Percentiles rank a stretch among this genome's conserved stretches.
phyloP scores from a whole-genome alignment of 1,139 yeast genomes.

The Yamadazyma taylorii region DNA sequence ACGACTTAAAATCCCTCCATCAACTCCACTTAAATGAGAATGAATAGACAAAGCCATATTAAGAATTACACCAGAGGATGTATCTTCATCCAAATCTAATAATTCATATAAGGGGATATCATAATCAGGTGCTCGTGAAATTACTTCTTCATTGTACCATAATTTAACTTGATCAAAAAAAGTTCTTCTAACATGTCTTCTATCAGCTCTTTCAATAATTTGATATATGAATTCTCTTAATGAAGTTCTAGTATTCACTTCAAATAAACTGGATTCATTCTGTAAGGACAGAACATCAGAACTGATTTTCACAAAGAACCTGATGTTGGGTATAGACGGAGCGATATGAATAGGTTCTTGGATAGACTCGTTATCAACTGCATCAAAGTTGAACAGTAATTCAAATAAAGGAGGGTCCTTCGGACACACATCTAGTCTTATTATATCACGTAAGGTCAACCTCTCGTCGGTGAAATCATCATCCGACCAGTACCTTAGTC shows the following conservation, averaged over 20 bases:
- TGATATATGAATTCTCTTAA: conserved; percentile 23
- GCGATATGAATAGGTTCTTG: not conserved
- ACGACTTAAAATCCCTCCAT: conserved; percentile 29
- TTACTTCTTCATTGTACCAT: conserved; percentile 13
- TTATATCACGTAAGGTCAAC: conserved; percentile 17
- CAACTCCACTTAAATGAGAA: conserved; percentile 19
- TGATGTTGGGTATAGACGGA: not conserved
- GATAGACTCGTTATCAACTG: not conserved
- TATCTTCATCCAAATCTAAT: conserved; percentile 15
- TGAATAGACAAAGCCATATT: conserved; percentile 15
- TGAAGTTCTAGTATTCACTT: conserved; percentile 22
- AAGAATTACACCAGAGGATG: conserved; percentile 15
- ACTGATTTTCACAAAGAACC: conserved; percentile 16
- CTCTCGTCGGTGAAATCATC: conserved; percentile 16
- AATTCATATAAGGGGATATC: conserved; percentile 15
- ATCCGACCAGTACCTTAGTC: conserved; percentile 14
- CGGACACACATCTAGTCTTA: conserved; percentile 34
- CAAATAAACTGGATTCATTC: conserved; percentile 24
- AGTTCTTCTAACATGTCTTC: conserved; percentile 26
- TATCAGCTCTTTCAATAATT: conserved; percentile 26
- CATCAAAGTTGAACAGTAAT: conserved; percentile 11
- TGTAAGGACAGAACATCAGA: conserved; percentile 22
- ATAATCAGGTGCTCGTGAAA: conserved; percentile 12
- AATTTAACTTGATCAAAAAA: conserved; percentile 30
- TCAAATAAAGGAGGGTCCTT: conserved; percentile 20